A percentile compares a stretch with the other conserved stretches of the same genome.
Evolutionary conservation across 495 filamentous ascomycete species (phyloP).

Genomic region (Amniculicola lignicola): DNA sequence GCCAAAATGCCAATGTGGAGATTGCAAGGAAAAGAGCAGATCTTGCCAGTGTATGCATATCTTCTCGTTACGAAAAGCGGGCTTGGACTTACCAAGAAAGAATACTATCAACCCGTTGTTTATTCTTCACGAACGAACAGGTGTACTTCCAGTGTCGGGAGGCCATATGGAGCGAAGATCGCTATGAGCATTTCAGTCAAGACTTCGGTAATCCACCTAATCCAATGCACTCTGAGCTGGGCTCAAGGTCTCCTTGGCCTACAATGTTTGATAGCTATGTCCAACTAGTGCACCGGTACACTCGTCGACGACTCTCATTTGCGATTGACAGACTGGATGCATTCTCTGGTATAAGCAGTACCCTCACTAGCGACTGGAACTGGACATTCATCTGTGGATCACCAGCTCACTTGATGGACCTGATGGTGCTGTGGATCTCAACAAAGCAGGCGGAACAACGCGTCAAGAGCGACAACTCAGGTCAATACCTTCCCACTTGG

Average conservation of each 20-base stretch:
- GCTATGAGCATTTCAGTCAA: not conserved
- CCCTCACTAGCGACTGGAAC: not conserved
- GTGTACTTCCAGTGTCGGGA: not conserved
- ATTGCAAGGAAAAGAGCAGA: not conserved
- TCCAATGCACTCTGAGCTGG: not conserved
- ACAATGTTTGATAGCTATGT: not conserved
- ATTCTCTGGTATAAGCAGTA: not conserved
- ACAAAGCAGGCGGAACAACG: not conserved
- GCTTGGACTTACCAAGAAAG: not conserved
- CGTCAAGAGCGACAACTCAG: not conserved
- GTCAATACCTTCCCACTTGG: not conserved
- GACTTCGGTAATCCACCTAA: not conserved
- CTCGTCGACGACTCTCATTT: not conserved
- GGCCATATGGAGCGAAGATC: not conserved
- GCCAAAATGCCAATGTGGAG: not conserved
- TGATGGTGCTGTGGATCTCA: not conserved
- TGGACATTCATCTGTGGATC: not conserved
- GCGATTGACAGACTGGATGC: not conserved
- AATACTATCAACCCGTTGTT: not conserved
- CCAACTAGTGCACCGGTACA: not conserved
- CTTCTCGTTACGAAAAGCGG: not conserved
- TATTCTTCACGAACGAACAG: not conserved
- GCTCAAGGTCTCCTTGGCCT: not conserved
- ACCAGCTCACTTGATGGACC: not conserved
- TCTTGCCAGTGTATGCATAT: not conserved